A percentile compares a stretch with the other conserved stretches of the same genome.
phyloP scores from a whole-genome alignment of 164 flowering plant genomes.

The Liquidambar formosana region DNA sequence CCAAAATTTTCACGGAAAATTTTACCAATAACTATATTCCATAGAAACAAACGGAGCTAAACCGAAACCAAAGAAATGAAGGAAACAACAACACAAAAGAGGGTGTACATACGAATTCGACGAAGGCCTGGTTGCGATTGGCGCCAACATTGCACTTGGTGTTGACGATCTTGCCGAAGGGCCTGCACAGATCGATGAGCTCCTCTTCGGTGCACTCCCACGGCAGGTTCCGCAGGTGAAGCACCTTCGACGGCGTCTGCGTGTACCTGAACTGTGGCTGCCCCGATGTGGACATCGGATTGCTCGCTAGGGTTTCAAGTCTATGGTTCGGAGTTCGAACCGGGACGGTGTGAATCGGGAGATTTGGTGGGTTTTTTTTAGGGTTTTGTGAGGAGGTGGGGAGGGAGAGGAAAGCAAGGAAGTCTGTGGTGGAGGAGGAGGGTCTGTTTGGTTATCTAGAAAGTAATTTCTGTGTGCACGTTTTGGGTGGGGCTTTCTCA shows the following conservation, averaged over 20 bases:
- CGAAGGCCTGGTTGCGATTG: conserved; percentile 90
- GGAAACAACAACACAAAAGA: neutral
- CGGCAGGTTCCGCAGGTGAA: conserved; percentile 87
- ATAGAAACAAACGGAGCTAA: conserved; percentile 5
- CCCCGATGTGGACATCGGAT: conserved; percentile 54
- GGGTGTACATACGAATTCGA: conserved; percentile 66
- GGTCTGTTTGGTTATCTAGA: neutral
- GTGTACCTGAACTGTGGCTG: conserved; percentile 87
- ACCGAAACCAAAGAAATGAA: neutral
- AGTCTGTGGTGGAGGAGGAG: neutral
- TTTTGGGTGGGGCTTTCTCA: neutral
- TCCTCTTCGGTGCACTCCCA: conserved; percentile 95
- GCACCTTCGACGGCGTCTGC: conserved; percentile 91
- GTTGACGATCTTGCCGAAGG: conserved; percentile 87
- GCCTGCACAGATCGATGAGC: conserved; percentile 78
- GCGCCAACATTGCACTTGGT: conserved; percentile 97
- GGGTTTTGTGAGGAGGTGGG: conserved; percentile 4
- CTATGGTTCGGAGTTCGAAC: conserved; percentile 4
- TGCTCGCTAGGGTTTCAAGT: neutral
- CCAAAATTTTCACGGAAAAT: too few species aligned
- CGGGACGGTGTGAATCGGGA: neutral
- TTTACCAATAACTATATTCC: neutral
- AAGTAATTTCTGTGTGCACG: neutral
- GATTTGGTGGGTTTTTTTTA: neutral
- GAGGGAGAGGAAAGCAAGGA: too few species aligned